These are phyloP conservation scores for Tolypocladium guangdongense DNA, from an alignment of 2,329 filamentous ascomycete species.

Conservation along the genomic window DNA sequence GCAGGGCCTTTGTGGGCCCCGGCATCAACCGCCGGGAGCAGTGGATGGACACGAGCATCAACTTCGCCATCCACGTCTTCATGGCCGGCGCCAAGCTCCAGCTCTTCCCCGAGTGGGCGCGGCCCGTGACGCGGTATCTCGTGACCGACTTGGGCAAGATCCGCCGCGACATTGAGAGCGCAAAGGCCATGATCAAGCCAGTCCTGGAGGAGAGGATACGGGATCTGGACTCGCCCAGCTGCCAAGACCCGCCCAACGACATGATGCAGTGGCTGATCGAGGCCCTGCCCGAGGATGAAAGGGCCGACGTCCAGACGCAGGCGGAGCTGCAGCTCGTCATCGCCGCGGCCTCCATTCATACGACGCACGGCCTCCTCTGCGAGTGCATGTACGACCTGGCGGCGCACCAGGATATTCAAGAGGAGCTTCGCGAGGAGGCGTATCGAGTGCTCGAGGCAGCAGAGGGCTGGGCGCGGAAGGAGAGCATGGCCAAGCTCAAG, in stretches of 20 bases:
- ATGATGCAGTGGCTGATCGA: conserved; percentile 35
- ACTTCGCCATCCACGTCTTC: conserved; percentile 39
- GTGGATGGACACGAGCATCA: conserved; percentile 42
- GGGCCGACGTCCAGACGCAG: conserved; percentile 24
- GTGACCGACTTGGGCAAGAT: conserved; percentile 36
- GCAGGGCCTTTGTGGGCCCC: conserved; percentile 40
- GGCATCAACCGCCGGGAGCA: conserved; percentile 38
- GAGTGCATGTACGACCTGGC: conserved; percentile 41
- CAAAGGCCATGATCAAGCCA: conserved; percentile 31
- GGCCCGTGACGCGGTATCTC: conserved; percentile 33
- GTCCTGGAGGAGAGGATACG: conserved; percentile 34
- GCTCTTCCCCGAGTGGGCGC: conserved; percentile 38
- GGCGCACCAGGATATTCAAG: conserved; percentile 33
- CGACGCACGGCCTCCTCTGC: conserved; percentile 31
- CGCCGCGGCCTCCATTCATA: conserved; percentile 33
- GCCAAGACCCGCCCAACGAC: conserved; percentile 27
- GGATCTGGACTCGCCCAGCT: conserved; percentile 25
- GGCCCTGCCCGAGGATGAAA: conserved; percentile 26
- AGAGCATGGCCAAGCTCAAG: conserved; percentile 31
- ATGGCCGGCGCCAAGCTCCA: conserved; percentile 37
- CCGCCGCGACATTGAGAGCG: conserved; percentile 28
- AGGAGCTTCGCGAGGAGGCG: conserved; percentile 38
- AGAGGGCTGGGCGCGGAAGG: conserved; percentile 29
- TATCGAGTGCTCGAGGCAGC: conserved; percentile 28
- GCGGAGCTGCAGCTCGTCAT: conserved; percentile 33